Evolutionary conservation across 169 alveolate species (phyloP).

Genomic region (Babesia bigemina): DNA sequence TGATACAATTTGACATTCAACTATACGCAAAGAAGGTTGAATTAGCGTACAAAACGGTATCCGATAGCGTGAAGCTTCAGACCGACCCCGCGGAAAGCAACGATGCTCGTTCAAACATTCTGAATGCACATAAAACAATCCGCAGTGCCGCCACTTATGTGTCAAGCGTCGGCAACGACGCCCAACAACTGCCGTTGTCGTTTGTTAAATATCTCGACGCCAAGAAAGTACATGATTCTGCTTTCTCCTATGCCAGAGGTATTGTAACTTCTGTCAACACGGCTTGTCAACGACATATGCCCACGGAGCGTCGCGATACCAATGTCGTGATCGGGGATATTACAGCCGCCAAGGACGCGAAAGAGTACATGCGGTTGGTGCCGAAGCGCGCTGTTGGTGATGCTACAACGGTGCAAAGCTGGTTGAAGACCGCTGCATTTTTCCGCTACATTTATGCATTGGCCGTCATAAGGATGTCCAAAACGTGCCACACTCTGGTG

Average conservation of each 20-base stretch:
- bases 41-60: neutral
- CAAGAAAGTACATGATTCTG: neutral
- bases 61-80: neutral
- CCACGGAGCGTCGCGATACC: conserved; percentile 5
- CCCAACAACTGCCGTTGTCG: neutral
- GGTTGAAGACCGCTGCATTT: neutral
- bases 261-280: neutral
- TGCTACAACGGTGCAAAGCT: neutral
- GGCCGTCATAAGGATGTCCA: neutral
- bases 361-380: neutral
- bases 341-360: neutral
- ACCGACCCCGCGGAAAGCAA: neutral
- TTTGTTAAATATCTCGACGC: neutral
- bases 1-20: neutral
- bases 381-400: neutral
- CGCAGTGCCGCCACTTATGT: neutral
- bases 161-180: neutral
- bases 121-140: neutral
- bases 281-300: neutral
- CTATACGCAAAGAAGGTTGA: neutral
- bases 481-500: neutral
- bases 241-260: neutral
- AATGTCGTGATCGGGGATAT: neutral
- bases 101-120: neutral
- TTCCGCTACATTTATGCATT: conserved; percentile 3